phyloP scores from a whole-genome alignment of 1,139 yeast species.

The Saccharomyces hybrid region DNA sequence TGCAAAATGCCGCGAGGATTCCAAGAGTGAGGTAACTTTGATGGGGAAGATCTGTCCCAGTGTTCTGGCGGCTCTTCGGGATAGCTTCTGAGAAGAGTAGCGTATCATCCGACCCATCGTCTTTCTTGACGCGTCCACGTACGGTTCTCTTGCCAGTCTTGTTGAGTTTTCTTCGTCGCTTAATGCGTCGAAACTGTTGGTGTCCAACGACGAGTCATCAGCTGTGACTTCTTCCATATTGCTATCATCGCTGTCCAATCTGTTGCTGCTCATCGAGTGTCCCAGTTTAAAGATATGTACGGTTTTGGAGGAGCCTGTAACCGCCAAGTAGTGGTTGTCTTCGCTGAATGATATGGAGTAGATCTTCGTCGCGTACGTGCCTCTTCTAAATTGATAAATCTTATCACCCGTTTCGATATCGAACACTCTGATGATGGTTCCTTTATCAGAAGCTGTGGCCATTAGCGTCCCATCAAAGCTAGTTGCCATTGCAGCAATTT shows the following conservation, averaged over 20 bases:
- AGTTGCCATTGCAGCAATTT: slow-evolving; percentile 68
- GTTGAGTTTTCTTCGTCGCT: slow-evolving; percentile 2
- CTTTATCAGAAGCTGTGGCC: slow-evolving; percentile 94
- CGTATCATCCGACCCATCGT: slow-evolving; percentile 65
- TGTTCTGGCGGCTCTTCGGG: slow-evolving; percentile 73
- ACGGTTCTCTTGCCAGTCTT: slow-evolving; percentile 41
- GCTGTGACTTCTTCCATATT: slow-evolving; percentile 29
- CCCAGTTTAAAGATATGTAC: slow-evolving; percentile 78
- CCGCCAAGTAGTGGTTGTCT: slow-evolving; percentile 67
- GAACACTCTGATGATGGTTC: slow-evolving; percentile 85
- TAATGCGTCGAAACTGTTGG: slow-evolving; percentile 4
- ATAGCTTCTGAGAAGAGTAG: slow-evolving; percentile 43
- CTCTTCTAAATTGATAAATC: slow-evolving; percentile 84
- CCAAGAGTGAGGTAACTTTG: slow-evolving; percentile 74
- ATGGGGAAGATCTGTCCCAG: slow-evolving; percentile 79
- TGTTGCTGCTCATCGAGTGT: slow-evolving; percentile 11
- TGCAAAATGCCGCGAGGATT: slow-evolving; percentile 92
- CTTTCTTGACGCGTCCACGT: slow-evolving; percentile 59
- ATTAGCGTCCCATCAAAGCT: slow-evolving; percentile 74
- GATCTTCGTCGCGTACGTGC: slow-evolving; percentile 88
- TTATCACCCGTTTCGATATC: slow-evolving; percentile 77
- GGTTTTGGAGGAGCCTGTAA: slow-evolving; percentile 85
- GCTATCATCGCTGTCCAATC: slow-evolving; percentile 19
- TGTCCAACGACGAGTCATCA: slow-evolving; percentile 15
- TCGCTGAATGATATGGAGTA: slow-evolving; percentile 73